Conservation (phyloP, 179 eudicot genomes). For the Silene noctiflora region DNA sequence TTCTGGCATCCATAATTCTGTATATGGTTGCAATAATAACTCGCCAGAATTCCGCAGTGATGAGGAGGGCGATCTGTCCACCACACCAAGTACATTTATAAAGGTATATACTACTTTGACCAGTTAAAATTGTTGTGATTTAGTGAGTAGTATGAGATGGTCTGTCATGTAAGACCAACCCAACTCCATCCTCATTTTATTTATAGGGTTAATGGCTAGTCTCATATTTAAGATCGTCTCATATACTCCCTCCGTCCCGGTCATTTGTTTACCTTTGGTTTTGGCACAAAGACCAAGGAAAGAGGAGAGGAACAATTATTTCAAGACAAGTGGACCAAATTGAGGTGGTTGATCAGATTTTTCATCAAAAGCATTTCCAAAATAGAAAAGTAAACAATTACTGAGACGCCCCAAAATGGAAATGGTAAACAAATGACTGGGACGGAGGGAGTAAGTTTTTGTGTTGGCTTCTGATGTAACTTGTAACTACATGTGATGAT, state of each 20-base stretch:
- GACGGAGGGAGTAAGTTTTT: too few relatives aligned
- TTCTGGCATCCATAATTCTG: conserved; percentile 61
- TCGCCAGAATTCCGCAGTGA: conserved; percentile 72
- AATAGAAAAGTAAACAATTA: too few relatives aligned
- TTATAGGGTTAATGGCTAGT: neutral
- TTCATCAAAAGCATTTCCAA: too few relatives aligned
- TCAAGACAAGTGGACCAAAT: too few relatives aligned
- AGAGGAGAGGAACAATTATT: too few relatives aligned
- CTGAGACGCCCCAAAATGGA: too few relatives aligned
- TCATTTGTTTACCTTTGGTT: too few relatives aligned
- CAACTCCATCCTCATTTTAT: neutral
- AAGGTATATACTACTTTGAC: conserved; percentile 49
- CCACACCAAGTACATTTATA: conserved; percentile 54
- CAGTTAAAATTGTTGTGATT: neutral
- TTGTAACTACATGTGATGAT: neutral
- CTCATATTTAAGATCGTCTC: neutral
- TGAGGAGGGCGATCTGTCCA: conserved; percentile 69
- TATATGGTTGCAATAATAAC: conserved; percentile 64
- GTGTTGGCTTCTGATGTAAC: neutral
- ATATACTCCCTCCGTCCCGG: too few relatives aligned
- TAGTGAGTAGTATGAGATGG: neutral
- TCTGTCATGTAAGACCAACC: too few relatives aligned
- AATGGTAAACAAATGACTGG: too few relatives aligned
- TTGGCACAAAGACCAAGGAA: too few relatives aligned
- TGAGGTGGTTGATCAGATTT: too few relatives aligned